Evolutionary conservation across 306 rosid genomes (phyloP), one percentile per base, ranked within the genome.

Genomic region (Castanea mollissima): DNA sequence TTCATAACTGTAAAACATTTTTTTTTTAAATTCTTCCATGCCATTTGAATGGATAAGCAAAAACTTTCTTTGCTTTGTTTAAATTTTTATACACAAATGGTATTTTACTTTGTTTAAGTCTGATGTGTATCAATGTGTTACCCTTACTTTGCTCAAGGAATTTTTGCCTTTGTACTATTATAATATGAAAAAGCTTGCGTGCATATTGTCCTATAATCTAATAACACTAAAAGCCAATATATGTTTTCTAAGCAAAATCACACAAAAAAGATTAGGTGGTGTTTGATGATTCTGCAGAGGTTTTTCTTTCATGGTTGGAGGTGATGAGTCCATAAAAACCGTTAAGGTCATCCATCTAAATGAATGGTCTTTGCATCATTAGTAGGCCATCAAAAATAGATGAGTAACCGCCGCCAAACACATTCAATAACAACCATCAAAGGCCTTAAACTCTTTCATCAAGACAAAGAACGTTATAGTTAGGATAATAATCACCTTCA

Each of bases 251-350:
- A 46, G 54, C 54, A 55, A 74, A 65, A 67, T n/a, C 35, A 3
- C 27, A 31, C 18, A 70, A 64, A 73, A 73, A 58, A 41, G 76
- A 71, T 63, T 64, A 67, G 77, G 49, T 60, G 68, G 57, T 8
- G 9, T 46, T 2, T 34, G 13, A 49, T 29, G 29, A 2, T 71
- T 70, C 73, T 27, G 38, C 19, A 23, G 59, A 60, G 44, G 27
- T 44, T 75, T 60, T 55, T 49, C 31, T 31, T 12, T 74, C 56
- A 74, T 80, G 54, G 87, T 91, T 88, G 95, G 85, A 77, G 35
- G 90, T 25, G 23, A 23, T 23, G 23, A 23, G 23, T 23, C 23
- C 23, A 23, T 23, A 23, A 23, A 23, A 23, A 23, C 23, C 23
- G 23, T 23, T 23, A 23, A 23, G 23, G 23, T 23, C 23, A 1